Conservation (phyloP, 345 rosid genomes). For the Adansonia digitata region DNA sequence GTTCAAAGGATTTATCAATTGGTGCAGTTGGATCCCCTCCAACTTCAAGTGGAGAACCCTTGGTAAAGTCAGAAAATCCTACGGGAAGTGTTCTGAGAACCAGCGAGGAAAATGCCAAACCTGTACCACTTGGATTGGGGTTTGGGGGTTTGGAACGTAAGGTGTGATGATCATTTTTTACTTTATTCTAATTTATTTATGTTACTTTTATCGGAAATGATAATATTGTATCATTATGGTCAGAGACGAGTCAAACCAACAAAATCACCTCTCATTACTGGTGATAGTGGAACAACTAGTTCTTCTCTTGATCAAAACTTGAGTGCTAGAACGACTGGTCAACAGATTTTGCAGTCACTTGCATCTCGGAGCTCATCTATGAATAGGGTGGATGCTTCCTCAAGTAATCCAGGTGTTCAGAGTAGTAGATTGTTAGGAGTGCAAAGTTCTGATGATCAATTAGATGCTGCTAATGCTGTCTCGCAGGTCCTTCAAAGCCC, state of each 20-base stretch:
- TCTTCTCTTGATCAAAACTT: constrained; percentile 33
- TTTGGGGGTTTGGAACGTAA: constrained; percentile 74
- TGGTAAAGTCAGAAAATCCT: constrained; percentile 33
- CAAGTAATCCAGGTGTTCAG: constrained; percentile 16
- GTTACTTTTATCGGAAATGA: not conserved
- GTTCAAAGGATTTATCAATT: constrained; percentile 33
- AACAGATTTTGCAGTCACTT: constrained; percentile 62
- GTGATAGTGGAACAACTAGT: constrained; percentile 36
- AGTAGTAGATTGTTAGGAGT: constrained; percentile 28
- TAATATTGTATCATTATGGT: constrained; percentile 8
- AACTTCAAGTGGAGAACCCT: constrained; percentile 28
- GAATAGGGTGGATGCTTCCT: constrained; percentile 21
- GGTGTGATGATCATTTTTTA: constrained; percentile 34
- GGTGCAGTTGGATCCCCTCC: constrained; percentile 24
- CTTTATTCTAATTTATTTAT: not conserved
- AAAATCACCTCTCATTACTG: constrained; percentile 25
- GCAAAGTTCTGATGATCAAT: constrained; percentile 35
- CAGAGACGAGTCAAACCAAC: constrained; percentile 53
- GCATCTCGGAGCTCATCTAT: constrained; percentile 41
- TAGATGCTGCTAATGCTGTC: constrained; percentile 54
- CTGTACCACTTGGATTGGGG: constrained; percentile 84
- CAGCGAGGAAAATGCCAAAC: constrained; percentile 34
- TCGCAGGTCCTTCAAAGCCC: constrained; percentile 70
- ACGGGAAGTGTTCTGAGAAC: constrained; percentile 31
- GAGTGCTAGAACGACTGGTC: constrained; percentile 35